phyloP scores from a whole-genome alignment of 345 rosid species.

The Corchorus olitorius region DNA sequence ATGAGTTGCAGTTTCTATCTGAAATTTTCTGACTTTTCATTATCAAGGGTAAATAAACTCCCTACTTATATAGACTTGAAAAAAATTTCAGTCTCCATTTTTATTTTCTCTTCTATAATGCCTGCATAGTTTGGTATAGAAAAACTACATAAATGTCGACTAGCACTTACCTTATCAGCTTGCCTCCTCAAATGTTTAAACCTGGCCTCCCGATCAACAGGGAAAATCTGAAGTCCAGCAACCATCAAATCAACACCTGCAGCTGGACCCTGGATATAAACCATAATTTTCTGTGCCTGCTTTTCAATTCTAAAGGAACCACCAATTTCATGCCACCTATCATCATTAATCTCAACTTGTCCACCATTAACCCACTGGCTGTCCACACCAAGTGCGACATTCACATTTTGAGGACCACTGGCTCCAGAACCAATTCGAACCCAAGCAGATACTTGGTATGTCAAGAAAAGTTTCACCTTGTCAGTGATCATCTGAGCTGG shows the following conservation, averaged over 20 bases:
- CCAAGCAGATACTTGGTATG: slow-evolving; percentile 96
- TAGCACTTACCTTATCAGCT: slow-evolving; percentile 60
- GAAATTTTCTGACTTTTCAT: not conserved
- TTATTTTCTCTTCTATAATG: not conserved
- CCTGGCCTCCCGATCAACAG: slow-evolving; percentile 65
- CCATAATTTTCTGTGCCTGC: slow-evolving; percentile 75
- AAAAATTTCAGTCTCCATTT: not conserved
- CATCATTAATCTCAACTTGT: slow-evolving; percentile 70
- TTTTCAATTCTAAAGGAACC: slow-evolving; percentile 94
- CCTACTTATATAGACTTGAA: not conserved
- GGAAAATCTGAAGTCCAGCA: slow-evolving; percentile 80
- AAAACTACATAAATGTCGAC: slow-evolving; percentile 10
- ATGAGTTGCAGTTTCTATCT: not conserved
- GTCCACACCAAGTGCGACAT: slow-evolving; percentile 84
- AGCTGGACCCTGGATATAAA: slow-evolving; percentile 84
- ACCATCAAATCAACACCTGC: slow-evolving; percentile 80
- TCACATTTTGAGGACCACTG: slow-evolving; percentile 73
- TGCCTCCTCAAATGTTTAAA: slow-evolving; percentile 61
- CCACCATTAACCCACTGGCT: slow-evolving; percentile 94
- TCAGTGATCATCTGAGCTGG: slow-evolving; percentile 93
- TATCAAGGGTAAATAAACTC: not conserved
- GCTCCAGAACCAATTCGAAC: slow-evolving; percentile 64
- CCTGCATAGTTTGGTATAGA: not conserved
- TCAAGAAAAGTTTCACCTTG: slow-evolving; percentile 67
- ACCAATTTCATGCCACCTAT: slow-evolving; percentile 85